These are phyloP conservation scores for Bidens hawaiensis DNA, from an alignment of 140 eudicot genomes.

Conservation along the genomic window DNA sequence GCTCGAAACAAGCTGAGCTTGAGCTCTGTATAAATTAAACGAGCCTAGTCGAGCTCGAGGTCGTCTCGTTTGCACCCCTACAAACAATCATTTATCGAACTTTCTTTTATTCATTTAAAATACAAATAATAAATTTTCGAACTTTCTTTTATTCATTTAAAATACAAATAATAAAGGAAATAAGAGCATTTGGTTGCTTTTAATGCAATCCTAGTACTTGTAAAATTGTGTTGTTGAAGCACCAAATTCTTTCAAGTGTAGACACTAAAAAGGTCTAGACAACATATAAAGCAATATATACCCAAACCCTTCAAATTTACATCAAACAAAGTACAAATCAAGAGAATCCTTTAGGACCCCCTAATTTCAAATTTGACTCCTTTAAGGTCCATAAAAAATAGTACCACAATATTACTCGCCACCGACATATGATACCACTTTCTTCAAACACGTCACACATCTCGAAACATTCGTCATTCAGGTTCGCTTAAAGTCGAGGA, in stretches of 20 bases:
- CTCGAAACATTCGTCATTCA: no score
- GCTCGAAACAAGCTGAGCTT: no score
- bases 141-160: neutral
- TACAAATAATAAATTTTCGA: neutral
- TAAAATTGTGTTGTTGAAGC: constrained; percentile 21
- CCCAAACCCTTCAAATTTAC: constrained; percentile 13
- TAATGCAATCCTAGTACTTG: neutral
- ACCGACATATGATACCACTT: constrained; percentile 1
- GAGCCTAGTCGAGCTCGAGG: no score
- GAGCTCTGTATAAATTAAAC: no score
- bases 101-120: neutral
- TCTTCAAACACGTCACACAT: constrained; percentile 6
- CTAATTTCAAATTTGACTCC: constrained; percentile 19
- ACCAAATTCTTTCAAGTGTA: neutral
- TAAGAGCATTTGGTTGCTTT: neutral
- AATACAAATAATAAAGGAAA: neutral
- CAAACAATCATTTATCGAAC: neutral
- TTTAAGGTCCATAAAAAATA: neutral
- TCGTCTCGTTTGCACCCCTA: no score
- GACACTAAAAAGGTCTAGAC: constrained; percentile 12
- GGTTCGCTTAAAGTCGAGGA: constrained; percentile 25
- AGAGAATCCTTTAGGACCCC: constrained; percentile 18
- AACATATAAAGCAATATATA: constrained; percentile 25
- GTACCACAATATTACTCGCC: constrained; percentile 1
- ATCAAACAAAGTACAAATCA: constrained; percentile 26